Evolutionary conservation across 1,284 basidiomycete species (phyloP).

Genomic region (Ganoderma sinense): DNA sequence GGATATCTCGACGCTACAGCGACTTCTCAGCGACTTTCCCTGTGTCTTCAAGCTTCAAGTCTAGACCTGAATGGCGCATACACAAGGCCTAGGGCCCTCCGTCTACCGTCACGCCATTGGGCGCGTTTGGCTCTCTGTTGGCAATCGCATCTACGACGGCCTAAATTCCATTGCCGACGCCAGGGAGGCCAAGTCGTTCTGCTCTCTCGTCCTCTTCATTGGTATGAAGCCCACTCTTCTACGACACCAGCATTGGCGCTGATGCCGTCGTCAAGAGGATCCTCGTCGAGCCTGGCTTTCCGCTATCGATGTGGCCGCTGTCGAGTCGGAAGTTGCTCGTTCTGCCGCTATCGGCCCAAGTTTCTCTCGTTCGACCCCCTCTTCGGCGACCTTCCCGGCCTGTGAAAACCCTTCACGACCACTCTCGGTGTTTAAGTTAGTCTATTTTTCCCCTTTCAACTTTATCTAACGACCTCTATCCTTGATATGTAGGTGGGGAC

Average conservation of each 20-base stretch:
- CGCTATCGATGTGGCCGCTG: not conserved
- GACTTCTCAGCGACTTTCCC: constrained; percentile 10
- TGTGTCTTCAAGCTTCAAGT: constrained; percentile 14
- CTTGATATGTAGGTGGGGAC: too few species aligned
- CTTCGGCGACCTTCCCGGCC: not conserved
- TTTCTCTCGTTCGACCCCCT: not conserved
- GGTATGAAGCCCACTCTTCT: not conserved
- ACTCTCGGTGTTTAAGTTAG: not conserved
- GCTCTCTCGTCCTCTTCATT: not conserved
- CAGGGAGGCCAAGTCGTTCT: too few species aligned
- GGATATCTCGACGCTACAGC: constrained; percentile 3
- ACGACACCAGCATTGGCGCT: not conserved
- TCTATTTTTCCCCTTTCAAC: too few species aligned
- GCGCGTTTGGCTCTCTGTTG: constrained; percentile 28
- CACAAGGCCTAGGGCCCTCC: constrained; percentile 30
- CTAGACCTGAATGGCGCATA: constrained; percentile 7
- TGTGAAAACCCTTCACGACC: not conserved
- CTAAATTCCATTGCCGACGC: constrained; percentile 32
- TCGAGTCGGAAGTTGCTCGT: not conserved
- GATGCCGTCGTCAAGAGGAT: not conserved
- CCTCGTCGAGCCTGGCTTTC: not conserved
- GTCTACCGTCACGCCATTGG: constrained; percentile 40
- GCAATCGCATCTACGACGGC: constrained; percentile 26
- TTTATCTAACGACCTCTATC: too few species aligned
- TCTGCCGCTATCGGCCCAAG: not conserved